Evolutionary conservation across 2,329 filamentous ascomycete species (phyloP).

Genomic region (Monosporascus sp.): DNA sequence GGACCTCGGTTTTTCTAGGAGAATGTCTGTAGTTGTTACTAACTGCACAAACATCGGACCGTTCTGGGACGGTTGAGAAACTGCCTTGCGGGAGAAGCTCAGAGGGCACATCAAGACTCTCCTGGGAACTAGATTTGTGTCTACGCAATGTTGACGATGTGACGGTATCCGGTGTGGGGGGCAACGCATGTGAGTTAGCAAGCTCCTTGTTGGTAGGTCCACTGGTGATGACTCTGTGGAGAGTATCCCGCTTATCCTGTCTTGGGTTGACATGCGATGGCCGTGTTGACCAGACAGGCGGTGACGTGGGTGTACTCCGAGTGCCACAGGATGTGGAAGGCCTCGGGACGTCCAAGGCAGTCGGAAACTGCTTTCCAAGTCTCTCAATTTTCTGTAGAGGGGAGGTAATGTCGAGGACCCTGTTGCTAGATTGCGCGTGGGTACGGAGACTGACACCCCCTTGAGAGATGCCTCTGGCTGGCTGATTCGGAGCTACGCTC

Average conservation of each 20-base stretch:
- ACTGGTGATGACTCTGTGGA: conserved; percentile 46
- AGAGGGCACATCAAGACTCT: conserved; percentile 16
- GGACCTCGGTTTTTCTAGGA: conserved; percentile 3
- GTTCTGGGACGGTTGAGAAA: conserved; percentile 19
- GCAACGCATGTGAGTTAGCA: conserved; percentile 40
- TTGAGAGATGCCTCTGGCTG: conserved; percentile 26
- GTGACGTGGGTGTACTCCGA: conserved; percentile 13
- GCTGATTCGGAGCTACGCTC: conserved; percentile 17
- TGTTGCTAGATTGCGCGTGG: conserved; percentile 41
- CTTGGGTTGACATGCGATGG: conserved; percentile 25
- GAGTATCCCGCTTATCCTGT: conserved; percentile 43
- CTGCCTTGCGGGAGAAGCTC: conserved; percentile 4
- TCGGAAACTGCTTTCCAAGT: conserved; percentile 27
- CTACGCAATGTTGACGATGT: conserved; percentile 47
- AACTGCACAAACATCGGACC: conserved; percentile 22
- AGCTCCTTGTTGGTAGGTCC: conserved; percentile 34
- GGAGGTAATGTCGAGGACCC: conserved; percentile 40
- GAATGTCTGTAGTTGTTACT: conserved; percentile 12
- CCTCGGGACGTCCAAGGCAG: conserved; percentile 24
- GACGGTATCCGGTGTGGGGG: conserved; percentile 56
- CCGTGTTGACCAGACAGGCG: conserved; percentile 5
- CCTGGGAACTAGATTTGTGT: conserved; percentile 21
- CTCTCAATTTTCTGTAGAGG: conserved; percentile 48
- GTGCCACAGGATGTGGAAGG: conserved; percentile 22
- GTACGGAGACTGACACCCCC: conserved; percentile 24